phyloP scores from a whole-genome alignment of 139 green algal species.

The Tetraselmis chui region DNA sequence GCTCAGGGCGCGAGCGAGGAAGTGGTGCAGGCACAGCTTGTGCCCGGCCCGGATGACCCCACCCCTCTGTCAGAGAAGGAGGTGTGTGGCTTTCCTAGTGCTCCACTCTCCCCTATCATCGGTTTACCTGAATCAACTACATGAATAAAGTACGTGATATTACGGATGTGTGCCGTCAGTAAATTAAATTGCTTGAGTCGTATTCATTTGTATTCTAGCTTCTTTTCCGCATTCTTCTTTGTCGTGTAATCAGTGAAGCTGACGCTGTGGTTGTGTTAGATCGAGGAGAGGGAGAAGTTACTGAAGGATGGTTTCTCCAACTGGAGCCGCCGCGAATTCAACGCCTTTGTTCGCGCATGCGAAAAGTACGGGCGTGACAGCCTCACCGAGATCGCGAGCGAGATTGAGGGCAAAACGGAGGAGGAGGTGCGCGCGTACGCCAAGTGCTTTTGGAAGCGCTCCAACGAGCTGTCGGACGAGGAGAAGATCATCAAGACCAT shows the following conservation, averaged over 20 bases:
- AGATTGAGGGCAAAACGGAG: conserved; percentile 90
- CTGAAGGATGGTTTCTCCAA: conserved; percentile 76
- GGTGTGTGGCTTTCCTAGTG: no score
- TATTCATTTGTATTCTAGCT: no score
- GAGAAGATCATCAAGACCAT: conserved; percentile 93
- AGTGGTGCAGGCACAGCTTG: conserved; percentile 37
- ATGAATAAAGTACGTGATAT: no score
- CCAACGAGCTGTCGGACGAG: conserved; percentile 70
- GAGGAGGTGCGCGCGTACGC: conserved; percentile 70
- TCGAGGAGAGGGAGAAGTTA: conserved; percentile 35
- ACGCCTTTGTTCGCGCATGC: conserved; percentile 81
- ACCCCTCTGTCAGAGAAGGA: conserved; percentile 87
- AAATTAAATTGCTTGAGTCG: no score
- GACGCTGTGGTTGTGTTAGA: no score
- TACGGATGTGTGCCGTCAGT: no score
- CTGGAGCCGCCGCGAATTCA: conserved; percentile 91
- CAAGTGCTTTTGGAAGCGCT: conserved; percentile 73
- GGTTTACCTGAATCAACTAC: no score
- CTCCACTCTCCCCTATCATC: no score
- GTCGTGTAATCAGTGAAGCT: no score
- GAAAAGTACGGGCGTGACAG: conserved; percentile 82
- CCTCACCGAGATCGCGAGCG: conserved; percentile 65
- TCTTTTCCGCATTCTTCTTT: no score
- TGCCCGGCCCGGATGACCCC: conserved; percentile 59
- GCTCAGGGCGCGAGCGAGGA: conserved; percentile 69